These are phyloP conservation scores for Mycena capillaripes DNA, from an alignment of 768 basidiomycete species.

Conservation along the genomic window DNA sequence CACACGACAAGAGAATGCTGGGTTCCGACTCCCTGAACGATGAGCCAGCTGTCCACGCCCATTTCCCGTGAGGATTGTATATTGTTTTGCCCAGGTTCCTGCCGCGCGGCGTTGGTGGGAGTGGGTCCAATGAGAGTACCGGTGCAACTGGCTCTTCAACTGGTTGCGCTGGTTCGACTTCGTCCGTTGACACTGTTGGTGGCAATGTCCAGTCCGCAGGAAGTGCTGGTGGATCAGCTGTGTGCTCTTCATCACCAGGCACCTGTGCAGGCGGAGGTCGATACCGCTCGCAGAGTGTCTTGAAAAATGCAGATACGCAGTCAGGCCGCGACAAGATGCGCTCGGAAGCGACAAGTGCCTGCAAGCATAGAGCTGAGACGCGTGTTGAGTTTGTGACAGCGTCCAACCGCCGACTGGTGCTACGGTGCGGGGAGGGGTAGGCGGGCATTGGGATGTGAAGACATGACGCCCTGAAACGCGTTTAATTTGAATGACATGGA, in stretches of 20 bases:
- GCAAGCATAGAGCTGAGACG: neutral
- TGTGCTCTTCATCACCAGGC: neutral
- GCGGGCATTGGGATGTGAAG: constrained; percentile 9
- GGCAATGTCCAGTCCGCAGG: no score
- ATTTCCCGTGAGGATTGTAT: constrained; percentile 37
- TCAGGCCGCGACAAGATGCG: constrained; percentile 22
- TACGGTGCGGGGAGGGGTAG: neutral
- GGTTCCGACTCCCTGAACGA: constrained; percentile 31
- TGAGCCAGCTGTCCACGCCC: constrained; percentile 37
- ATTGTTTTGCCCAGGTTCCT: constrained; percentile 24
- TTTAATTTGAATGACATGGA: constrained; percentile 12
- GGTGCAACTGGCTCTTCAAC: constrained; percentile 3
- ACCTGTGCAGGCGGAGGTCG: neutral
- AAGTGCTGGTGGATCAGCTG: neutral
- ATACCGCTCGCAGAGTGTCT: constrained; percentile 23
- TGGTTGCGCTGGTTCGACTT: neutral
- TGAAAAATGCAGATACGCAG: constrained; percentile 16
- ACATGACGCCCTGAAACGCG: neutral
- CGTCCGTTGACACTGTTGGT: no score
- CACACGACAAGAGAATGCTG: constrained; percentile 34
- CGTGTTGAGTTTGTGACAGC: neutral
- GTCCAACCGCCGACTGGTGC: constrained; percentile 17
- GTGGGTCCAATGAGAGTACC: no score
- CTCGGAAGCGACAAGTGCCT: neutral
- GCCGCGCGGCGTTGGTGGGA: neutral